A percentile compares a stretch with the other conserved stretches of the same genome.
phyloP scores from a whole-genome alignment of 2,329 filamentous ascomycete species.

The Didymella keratinophila region DNA sequence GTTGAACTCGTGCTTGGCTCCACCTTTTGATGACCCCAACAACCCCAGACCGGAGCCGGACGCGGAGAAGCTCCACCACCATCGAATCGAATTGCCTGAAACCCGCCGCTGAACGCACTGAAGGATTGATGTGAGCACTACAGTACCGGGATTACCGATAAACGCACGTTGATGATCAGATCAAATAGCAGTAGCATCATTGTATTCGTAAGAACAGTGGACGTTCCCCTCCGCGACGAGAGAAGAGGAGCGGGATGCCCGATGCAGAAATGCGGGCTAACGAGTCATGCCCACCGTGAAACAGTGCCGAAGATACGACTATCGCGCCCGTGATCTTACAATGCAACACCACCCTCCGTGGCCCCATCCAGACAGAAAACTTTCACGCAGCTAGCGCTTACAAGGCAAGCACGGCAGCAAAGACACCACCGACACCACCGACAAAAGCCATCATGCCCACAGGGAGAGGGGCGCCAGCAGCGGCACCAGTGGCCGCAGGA shows the following conservation, averaged over 20 bases:
- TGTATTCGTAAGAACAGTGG: conserved; percentile 7
- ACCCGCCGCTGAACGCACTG: conserved; percentile 17
- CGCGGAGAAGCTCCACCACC: conserved; percentile 15
- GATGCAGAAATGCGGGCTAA: conserved; percentile 5
- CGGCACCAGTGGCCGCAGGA: conserved; percentile 27
- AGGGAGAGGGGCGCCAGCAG: conserved; percentile 29
- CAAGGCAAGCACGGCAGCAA: conserved; percentile 36
- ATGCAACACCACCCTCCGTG: conserved; percentile 15
- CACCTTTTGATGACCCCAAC: conserved; percentile 16
- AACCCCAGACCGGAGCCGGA: conserved; percentile 15
- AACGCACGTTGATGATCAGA: conserved; percentile 4
- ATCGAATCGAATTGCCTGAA: conserved; percentile 7
- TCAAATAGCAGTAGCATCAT: neutral
- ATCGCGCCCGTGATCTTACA: conserved; percentile 7
- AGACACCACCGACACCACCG: conserved; percentile 33
- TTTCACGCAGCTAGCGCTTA: conserved; percentile 23
- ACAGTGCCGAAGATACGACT: conserved; percentile 14
- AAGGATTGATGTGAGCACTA: conserved; percentile 8
- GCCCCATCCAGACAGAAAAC: conserved; percentile 8
- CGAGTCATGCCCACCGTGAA: conserved; percentile 15
- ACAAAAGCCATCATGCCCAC: conserved; percentile 32
- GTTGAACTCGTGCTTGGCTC: conserved; percentile 11
- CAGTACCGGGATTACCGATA: neutral
- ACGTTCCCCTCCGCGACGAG: neutral
- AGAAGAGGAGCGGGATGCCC: conserved; percentile 2